Evolutionary conservation across 2,329 filamentous ascomycete species (phyloP), one percentile per base, ranked within the genome.

Genomic region (Xylaria digitata): DNA sequence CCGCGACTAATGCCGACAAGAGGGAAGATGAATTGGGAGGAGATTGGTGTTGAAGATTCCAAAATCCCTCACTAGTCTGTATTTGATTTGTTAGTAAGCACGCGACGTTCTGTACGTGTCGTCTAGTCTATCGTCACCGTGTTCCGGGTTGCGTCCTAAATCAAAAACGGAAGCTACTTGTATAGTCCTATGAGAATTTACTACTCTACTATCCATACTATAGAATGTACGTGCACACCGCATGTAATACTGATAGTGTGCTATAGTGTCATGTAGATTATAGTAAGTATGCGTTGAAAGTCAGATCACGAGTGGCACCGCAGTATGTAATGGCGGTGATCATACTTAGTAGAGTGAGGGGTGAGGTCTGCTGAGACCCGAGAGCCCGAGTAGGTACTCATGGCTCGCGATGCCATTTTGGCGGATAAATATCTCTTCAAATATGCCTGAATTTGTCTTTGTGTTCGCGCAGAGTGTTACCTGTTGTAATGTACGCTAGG

Each of bases 1-100:
- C 61, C 62, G 65, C 49, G 57, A 59, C 65, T 68, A 65, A 42
- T 68, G 57, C 65, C 61, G 61, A 61, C 40, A 61, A 61, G n/a
- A 58, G 49, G 40, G 40, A 56, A 43, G 53, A 53, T 15, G 37
- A 54, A 58, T 32, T 26, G 37, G 26, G 13, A 45, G 48, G 62
- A 26, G 26, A 26, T 26, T 53, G 57, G 43, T 58, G 19, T 53
- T 32, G 26, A 58, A 59, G n/a, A 62, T 62, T 63, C 43, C 49
- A 65, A 66, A 68, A 68, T 63, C 54, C 55, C 45, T 58, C 59
- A 60, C 65, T 61, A 67, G 61, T 65, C 42, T n/a, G 21, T 52
- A 42, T 61, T 48, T 7, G 34, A 15, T 43, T 7, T 52, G 62
- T 65, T 67, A 65, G 61, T 67, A 65, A 61, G 53, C 61, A 26